phyloP scores from a whole-genome alignment of 768 basidiomycete species.

The Amanita jacksonii region DNA sequence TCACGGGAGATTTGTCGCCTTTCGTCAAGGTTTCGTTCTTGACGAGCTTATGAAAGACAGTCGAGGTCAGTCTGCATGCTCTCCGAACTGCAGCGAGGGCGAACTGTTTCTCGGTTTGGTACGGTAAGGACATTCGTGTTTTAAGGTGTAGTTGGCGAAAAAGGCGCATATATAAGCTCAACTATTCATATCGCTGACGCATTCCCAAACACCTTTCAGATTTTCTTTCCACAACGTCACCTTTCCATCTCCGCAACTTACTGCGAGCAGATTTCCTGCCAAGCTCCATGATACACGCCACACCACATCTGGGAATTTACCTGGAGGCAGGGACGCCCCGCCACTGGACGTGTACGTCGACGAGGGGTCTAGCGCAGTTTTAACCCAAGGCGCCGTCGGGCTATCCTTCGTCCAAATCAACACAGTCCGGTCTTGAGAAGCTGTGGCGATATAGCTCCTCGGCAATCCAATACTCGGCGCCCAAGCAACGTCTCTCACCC shows the following conservation, averaged over 20 bases:
- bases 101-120: constrained; percentile 64
- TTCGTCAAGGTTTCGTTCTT: constrained; percentile 84
- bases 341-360: constrained; percentile 36
- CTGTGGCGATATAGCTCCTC: constrained; percentile 90
- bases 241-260: constrained; percentile 96
- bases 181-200: constrained; percentile 90
- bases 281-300: constrained; percentile 99
- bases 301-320: constrained; percentile 93
- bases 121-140: constrained; percentile 42
- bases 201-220: constrained; percentile 91
- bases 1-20: constrained; percentile 87
- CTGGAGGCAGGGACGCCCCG: constrained; percentile 35
- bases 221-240: constrained; percentile 99
- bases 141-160: constrained; percentile 12
- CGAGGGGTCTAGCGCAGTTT: constrained; percentile 70
- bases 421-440: constrained; percentile 89
- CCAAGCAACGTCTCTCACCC: constrained; percentile 99
- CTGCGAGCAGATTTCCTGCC: constrained; percentile 91
- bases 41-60: constrained; percentile 80
- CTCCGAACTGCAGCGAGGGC: constrained; percentile 82
- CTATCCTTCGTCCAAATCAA: constrained; percentile 87
- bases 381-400: constrained; percentile 66
- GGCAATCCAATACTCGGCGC: constrained; percentile 95
- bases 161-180: constrained; percentile 23
- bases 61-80: constrained; percentile 74